Base-by-base conservation (phyloP, 805 yeast species). In the Spathaspora gorwiae region DNA sequence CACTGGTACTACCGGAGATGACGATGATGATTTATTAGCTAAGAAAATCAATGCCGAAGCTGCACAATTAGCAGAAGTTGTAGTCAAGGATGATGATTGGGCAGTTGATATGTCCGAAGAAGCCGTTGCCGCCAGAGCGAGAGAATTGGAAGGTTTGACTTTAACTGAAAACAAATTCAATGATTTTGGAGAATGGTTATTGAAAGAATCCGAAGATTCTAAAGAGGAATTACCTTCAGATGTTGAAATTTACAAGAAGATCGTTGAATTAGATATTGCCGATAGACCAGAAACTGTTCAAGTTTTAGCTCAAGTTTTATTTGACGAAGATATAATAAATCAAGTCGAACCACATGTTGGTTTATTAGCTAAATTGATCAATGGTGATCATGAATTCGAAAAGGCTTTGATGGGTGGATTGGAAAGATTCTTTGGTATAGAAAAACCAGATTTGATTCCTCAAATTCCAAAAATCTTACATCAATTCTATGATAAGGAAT, bases 81-180 rank as follows among this genome's bases (percentile, higher is more conserved):
- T 78, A 49, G 85, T 87, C 44, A 83, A 83, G 52, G 96, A 90
- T 62, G 97, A 87, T 55, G 96, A 88, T 54, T 92, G 98, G 98
- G 89, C 97, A 14, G 96, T 90, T 37, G 99, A 92, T 66, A 88
- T 90, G 79, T 87, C 96, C 40, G 94, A 87, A 65, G 98, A 90
- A 70, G 98, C 98, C 47, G 88, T 92, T 53, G 83, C 85, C 62
- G 89, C 87, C 39, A 87, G 99, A 70, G 96, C 96, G 38, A 72
- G 81, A 57, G 95, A 87, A 64, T 76, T 90, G 53, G 95, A 89
- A 67, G 89, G 83, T 24, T 71, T 79, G 47, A 57, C 70, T 37
- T 64, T 76, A 47, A 67, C 63, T 40, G 77, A 73, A 48, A 75
- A 72, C 50, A 73, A 75, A 47, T 84, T 80, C 65, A 85, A 83